Percentiles rank a stretch among this genome's conserved stretches.
Evolutionary conservation across 2,329 filamentous ascomycete genomes (phyloP).

Genomic region (Tolypocladium ovalisporum): DNA sequence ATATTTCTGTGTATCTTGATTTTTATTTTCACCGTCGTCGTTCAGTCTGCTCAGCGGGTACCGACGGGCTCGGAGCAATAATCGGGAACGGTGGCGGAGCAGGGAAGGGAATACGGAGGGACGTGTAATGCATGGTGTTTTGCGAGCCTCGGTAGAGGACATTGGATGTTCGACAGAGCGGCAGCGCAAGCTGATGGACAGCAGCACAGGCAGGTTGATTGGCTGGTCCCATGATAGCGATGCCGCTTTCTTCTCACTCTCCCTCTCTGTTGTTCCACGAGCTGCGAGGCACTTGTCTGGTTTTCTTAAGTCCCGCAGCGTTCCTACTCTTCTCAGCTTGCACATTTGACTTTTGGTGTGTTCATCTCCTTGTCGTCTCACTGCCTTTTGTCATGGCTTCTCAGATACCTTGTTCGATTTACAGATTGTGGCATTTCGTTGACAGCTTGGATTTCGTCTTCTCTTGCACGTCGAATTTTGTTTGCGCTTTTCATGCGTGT

Average conservation of each 20-base stretch:
- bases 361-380: slow-evolving; percentile 11
- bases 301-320: slow-evolving; percentile 20
- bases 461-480: background rate
- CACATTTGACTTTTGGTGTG: slow-evolving; percentile 14
- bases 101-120: slow-evolving; percentile 13
- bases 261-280: slow-evolving; percentile 28
- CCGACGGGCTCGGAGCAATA: slow-evolving; percentile 14
- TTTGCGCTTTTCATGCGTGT: background rate
- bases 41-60: slow-evolving; percentile 10
- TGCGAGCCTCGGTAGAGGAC: slow-evolving; percentile 12
- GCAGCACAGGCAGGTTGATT: slow-evolving; percentile 27
- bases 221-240: slow-evolving; percentile 41
- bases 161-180: slow-evolving; percentile 18
- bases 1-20: background rate
- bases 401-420: slow-evolving; percentile 54
- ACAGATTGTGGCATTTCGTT: slow-evolving; percentile 18
- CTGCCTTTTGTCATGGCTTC: slow-evolving; percentile 16
- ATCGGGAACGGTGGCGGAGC: slow-evolving; percentile 12
- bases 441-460: background rate
- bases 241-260: slow-evolving; percentile 20
- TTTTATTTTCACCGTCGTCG: background rate
- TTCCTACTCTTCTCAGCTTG: slow-evolving; percentile 8
- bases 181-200: slow-evolving; percentile 33
- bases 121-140: slow-evolving; percentile 12
- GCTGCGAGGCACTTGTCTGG: slow-evolving; percentile 24